Base-by-base conservation (phyloP, 495 filamentous ascomycete species). In the Immersiella caudata region DNA sequence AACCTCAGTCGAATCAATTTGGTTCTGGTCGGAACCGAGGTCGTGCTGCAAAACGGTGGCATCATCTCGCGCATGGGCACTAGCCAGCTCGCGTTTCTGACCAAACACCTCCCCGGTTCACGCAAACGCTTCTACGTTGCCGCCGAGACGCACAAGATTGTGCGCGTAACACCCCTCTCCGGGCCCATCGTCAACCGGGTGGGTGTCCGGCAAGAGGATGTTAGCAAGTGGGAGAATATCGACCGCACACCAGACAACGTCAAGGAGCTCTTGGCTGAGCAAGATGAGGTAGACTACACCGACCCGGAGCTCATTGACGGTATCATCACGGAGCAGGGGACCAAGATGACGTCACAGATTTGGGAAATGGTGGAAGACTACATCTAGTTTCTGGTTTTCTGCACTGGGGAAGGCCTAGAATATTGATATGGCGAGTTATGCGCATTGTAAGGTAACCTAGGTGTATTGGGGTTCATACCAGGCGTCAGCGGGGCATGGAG, bases 21-120 rank as follows among this genome's bases (percentile, higher is more conserved):
- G 71, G 89, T 94, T 0, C 88, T 99, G 58, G 91, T 96, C 16
- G 95, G 95, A 58, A 92, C 93, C n/a, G 95, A 99, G 71, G 93
- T 91, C 56, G 92, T 97, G 21, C 91, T 95, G 50, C 92, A 96
- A 71, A 96, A 97, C 76, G 95, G 95, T 20, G 94, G 94, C 26
- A 89, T 97, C 64, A 91, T 99, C 67, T 93, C 88, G 50, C 82
- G 93, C 57, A 85, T 98, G 83, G 95, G 95, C 24, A 97, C 95
- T 6, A 93, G 91, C 69, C 95, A 97, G 80, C 88, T 98, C 60
- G 93, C 92, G 0, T 79, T 91, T 57, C 81, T 97, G 57, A 92
- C 93, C 51, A 93, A 92, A 69, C 85, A 87, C 3, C 87, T 89
- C 65, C 85, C 87, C 6, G 75, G 73, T 36, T 65, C 70, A 16